Evolutionary conservation across 2,329 filamentous ascomycete species (phyloP).

Genomic region (Xylariales sp.): DNA sequence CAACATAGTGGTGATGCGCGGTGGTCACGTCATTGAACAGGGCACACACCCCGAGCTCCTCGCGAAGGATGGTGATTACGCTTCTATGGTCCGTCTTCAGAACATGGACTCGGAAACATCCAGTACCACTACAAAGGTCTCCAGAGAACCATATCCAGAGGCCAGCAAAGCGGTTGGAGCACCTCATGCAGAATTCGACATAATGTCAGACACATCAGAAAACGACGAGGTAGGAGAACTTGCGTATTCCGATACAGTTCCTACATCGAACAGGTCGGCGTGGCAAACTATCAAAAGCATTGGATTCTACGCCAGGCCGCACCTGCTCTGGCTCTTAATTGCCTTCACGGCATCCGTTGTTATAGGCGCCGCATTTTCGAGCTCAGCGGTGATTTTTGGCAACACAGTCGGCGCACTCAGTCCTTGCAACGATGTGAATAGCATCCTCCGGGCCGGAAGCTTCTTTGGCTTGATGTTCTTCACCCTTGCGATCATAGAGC

Average conservation of each 20-base stretch:
- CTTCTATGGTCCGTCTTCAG: slow-evolving; percentile 60
- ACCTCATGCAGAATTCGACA: slow-evolving; percentile 11
- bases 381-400: slow-evolving; percentile 55
- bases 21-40: slow-evolving; percentile 1
- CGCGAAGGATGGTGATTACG: slow-evolving; percentile 37
- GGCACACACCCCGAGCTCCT: slow-evolving; percentile 1
- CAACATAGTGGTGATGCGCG: slow-evolving; percentile 3
- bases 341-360: slow-evolving; percentile 34
- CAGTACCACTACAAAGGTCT: slow-evolving; percentile 19
- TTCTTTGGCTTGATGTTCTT: slow-evolving; percentile 58
- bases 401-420: slow-evolving; percentile 54
- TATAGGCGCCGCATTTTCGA: slow-evolving; percentile 54
- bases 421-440: slow-evolving; percentile 42
- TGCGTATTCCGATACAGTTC: slow-evolving; percentile 47
- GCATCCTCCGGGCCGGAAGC: slow-evolving; percentile 43
- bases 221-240: slow-evolving; percentile 43
- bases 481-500: slow-evolving; percentile 54
- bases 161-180: slow-evolving; percentile 25
- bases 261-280: no score
- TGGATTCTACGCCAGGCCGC: not conserved
- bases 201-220: slow-evolving; percentile 2
- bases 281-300: no score
- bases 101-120: slow-evolving; percentile 30
- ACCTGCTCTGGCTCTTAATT: not conserved
- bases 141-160: slow-evolving; percentile 30